These are phyloP conservation scores for Glycine soja DNA, from an alignment of 306 rosid genomes.

Conservation along the genomic window DNA sequence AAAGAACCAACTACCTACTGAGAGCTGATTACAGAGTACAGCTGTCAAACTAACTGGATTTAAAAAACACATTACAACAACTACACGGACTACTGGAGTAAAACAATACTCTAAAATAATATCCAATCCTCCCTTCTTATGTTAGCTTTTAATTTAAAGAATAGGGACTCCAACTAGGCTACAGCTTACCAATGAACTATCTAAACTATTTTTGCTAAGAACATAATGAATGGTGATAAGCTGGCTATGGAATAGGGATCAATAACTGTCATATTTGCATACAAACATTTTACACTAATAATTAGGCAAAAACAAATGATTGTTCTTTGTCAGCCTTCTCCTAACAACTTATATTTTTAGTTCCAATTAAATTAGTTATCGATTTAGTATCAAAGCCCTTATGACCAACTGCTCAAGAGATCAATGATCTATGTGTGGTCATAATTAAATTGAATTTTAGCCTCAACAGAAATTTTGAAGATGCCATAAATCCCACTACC, in stretches of 20 bases:
- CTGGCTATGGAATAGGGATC: background rate
- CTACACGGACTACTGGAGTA: too few relatives aligned
- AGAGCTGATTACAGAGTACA: too few relatives aligned
- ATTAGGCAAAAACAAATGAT: background rate
- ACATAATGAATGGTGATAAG: background rate
- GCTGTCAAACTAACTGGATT: too few relatives aligned
- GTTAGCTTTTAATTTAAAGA: too few relatives aligned
- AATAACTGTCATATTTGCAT: background rate
- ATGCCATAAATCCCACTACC: constrained; percentile 7
- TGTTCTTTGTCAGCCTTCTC: background rate
- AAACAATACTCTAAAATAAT: too few relatives aligned
- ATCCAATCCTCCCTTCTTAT: too few relatives aligned
- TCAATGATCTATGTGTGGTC: background rate
- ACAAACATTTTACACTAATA: background rate
- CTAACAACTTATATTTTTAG: background rate
- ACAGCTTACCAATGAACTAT: background rate
- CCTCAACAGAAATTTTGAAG: background rate
- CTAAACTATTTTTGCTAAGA: background rate
- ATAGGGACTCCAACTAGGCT: background rate
- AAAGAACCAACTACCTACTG: too few relatives aligned
- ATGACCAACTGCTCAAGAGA: background rate
- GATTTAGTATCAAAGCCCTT: constrained; percentile 3
- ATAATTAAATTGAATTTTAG: background rate
- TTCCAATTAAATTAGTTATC: background rate
- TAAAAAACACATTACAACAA: too few relatives aligned